These are phyloP conservation scores for Calocera cornea DNA, from an alignment of 768 basidiomycete species.

Conservation along the genomic window DNA sequence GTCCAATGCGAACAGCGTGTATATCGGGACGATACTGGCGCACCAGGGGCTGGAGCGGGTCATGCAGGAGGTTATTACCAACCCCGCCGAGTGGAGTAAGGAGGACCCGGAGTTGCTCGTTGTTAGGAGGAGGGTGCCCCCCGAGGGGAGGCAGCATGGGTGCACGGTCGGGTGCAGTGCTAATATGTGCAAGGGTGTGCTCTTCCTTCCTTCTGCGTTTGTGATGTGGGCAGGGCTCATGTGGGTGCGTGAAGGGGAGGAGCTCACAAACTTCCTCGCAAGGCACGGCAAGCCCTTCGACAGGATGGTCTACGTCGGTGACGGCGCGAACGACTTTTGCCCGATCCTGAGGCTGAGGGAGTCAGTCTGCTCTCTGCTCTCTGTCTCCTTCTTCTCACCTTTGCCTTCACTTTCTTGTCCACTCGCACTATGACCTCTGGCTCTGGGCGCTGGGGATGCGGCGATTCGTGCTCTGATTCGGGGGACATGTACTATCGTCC, in stretches of 20 bases:
- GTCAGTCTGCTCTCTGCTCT: constrained; percentile 33
- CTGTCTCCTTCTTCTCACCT: not conserved
- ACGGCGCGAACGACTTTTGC: constrained; percentile 92
- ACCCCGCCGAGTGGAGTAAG: constrained; percentile 65
- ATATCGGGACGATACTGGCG: constrained; percentile 79
- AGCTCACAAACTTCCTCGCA: constrained; percentile 68
- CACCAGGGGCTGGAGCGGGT: constrained; percentile 57
- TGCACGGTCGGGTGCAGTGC: constrained; percentile 81
- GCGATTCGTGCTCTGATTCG: not conserved
- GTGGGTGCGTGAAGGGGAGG: constrained; percentile 61
- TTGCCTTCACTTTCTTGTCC: not conserved
- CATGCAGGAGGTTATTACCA: constrained; percentile 81
- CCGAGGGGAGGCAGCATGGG: constrained; percentile 59
- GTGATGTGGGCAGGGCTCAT: constrained; percentile 80
- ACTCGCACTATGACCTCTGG: not conserved
- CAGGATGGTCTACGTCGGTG: constrained; percentile 79
- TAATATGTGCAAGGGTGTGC: constrained; percentile 94
- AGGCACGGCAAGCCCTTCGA: constrained; percentile 51
- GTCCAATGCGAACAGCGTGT: constrained; percentile 87
- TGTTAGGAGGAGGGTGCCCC: constrained; percentile 62
- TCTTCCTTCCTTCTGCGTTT: not conserved
- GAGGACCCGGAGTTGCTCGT: constrained; percentile 53
- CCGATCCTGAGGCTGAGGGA: constrained; percentile 68
- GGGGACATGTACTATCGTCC: constrained; percentile 1
- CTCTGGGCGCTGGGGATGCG: not conserved